Percentiles rank a stretch among this genome's conserved stretches.
These are phyloP conservation scores for Fusarium compactum DNA, from an alignment of 2,329 filamentous ascomycete species.

Conservation along the genomic window DNA sequence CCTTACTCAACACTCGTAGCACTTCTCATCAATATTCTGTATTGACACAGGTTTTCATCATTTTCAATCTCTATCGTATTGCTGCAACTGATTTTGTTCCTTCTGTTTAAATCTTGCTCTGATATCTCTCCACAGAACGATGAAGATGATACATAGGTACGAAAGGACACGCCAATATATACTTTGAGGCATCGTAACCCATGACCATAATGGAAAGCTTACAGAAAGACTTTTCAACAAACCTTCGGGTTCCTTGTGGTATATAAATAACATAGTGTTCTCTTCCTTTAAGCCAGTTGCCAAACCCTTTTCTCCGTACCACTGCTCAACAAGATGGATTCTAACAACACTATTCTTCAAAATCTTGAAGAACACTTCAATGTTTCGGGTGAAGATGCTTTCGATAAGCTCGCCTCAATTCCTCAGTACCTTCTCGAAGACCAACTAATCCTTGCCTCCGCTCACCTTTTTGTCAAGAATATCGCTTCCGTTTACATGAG, in stretches of 20 bases:
- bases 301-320: too few species aligned
- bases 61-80: neutral
- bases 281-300: neutral
- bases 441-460: neutral
- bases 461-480: neutral
- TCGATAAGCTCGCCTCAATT: neutral
- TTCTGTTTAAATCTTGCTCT: neutral
- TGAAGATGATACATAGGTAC: neutral
- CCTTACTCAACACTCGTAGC: neutral
- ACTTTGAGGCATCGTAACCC: neutral
- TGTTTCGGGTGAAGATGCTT: neutral
- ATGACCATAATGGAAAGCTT: neutral
- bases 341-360: neutral
- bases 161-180: neutral
- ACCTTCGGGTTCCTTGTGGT: neutral
- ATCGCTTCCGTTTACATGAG: neutral
- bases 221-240: neutral
- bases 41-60: neutral
- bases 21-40: neutral
- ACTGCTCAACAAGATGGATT: neutral
- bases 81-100: too few species aligned
- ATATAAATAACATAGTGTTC: neutral
- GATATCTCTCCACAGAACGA: neutral
- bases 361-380: neutral
- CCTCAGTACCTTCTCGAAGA: neutral